Evolutionary conservation across 169 alveolate species (phyloP).

Genomic region (Eimeria praecox): DNA sequence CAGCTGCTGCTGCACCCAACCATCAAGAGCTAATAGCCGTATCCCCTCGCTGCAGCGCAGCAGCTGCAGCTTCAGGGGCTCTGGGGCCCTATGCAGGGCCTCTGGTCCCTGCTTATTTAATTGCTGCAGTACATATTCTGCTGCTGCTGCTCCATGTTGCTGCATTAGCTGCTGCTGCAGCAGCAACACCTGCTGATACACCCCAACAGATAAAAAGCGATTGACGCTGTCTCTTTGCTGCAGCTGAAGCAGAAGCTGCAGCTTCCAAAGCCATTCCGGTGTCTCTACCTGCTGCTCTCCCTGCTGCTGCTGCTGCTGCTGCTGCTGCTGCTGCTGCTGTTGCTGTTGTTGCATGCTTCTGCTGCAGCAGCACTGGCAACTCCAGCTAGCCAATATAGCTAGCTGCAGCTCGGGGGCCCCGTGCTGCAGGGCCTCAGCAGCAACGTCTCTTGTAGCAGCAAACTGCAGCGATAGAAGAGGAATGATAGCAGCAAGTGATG

Average conservation of each 20-base stretch:
- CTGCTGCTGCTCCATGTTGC: slow-evolving; percentile 39
- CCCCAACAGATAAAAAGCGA: not conserved
- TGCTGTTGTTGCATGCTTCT: slow-evolving; percentile 24
- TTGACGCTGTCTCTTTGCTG: slow-evolving; percentile 8
- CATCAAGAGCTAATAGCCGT: slow-evolving; percentile 15
- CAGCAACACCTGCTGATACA: slow-evolving; percentile 56
- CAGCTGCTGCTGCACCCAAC: slow-evolving; percentile 46
- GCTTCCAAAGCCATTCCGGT: slow-evolving; percentile 37
- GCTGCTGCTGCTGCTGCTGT: not conserved
- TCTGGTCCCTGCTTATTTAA: not conserved
- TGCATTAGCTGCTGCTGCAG: slow-evolving; percentile 42
- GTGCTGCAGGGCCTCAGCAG: slow-evolving; percentile 42
- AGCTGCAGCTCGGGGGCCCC: slow-evolving; percentile 53
- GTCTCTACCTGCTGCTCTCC: not conserved
- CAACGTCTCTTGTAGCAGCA: slow-evolving; percentile 1
- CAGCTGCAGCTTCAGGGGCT: slow-evolving; percentile 57
- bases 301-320: not conserved
- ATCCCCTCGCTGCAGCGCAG: slow-evolving; percentile 48
- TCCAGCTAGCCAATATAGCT: slow-evolving; percentile 21
- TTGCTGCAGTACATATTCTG: not conserved
- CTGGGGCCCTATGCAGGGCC: slow-evolving; percentile 27
- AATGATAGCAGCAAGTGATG: slow-evolving; percentile 14
- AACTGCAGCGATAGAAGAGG: slow-evolving; percentile 24
- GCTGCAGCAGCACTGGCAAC: slow-evolving; percentile 45
- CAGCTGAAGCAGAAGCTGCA: slow-evolving; percentile 24